Conservation (phyloP, 2,329 filamentous ascomycete species). For the Coniochaeta hoffmannii region DNA sequence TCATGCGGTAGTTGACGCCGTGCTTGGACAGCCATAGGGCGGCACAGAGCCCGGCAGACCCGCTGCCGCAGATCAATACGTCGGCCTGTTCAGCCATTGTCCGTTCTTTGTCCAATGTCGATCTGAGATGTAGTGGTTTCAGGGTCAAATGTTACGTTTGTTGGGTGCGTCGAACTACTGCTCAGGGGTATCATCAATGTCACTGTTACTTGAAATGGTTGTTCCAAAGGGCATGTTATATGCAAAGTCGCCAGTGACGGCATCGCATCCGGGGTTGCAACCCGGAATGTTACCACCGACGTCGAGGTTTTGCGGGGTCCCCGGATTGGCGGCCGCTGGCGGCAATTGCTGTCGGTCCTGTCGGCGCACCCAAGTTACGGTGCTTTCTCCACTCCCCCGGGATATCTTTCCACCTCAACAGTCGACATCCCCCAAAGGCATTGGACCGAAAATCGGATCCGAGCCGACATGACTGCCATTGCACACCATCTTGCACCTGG, state of each 20-base stretch:
- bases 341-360: not conserved
- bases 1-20: slow-evolving; percentile 46
- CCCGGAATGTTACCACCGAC: not conserved
- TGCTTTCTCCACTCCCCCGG: not conserved
- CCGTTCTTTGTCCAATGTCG: not conserved
- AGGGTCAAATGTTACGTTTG: not conserved
- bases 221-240: not conserved
- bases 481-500: no score
- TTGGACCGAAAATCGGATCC: not conserved
- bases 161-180: not conserved
- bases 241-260: not conserved
- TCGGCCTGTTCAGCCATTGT: slow-evolving; percentile 26
- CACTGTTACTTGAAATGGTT: not conserved
- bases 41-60: slow-evolving; percentile 54
- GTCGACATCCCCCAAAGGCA: not conserved
- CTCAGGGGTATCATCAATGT: not conserved
- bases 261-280: not conserved
- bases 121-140: not conserved
- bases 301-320: not conserved
- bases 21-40: slow-evolving; percentile 53
- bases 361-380: not conserved
- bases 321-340: not conserved
- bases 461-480: not conserved
- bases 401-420: not conserved
- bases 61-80: slow-evolving; percentile 54